A percentile compares a stretch with the other conserved stretches of the same genome.
Conservation (phyloP, 2,329 filamentous ascomycete genomes). For the Claviceps purpurea region DNA sequence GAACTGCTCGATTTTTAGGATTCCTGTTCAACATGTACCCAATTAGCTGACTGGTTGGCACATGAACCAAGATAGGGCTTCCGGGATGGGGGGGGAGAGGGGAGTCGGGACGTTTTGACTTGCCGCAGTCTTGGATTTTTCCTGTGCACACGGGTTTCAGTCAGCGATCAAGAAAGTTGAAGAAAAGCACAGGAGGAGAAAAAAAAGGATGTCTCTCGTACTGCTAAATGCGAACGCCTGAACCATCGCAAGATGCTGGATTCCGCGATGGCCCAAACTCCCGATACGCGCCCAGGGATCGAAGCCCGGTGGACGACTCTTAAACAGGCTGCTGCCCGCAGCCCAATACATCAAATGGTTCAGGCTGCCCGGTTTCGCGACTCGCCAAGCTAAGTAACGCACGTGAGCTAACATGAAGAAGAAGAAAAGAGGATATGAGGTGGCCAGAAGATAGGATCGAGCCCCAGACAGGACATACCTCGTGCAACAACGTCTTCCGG, state of each 20-base stretch:
- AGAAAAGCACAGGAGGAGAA: neutral
- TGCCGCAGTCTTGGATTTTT: neutral
- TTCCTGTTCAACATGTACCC: neutral
- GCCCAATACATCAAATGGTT: neutral
- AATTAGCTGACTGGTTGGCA: neutral
- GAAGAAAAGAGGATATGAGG: neutral
- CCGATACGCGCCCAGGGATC: neutral
- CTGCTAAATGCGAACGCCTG: neutral
- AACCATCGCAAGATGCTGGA: neutral
- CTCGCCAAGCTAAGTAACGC: neutral
- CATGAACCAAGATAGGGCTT: too few species aligned
- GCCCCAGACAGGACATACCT: neutral
- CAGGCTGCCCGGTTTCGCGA: neutral
- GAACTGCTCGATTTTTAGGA: neutral
- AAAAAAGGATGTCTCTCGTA: neutral
- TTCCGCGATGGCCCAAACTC: neutral
- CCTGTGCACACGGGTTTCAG: neutral
- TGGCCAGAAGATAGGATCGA: neutral
- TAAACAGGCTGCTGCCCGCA: neutral
- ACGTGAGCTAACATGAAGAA: neutral
- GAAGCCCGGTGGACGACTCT: neutral
- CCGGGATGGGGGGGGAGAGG: neutral
- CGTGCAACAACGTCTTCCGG: neutral
- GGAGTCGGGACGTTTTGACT: neutral
- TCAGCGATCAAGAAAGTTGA: neutral